phyloP scores from a whole-genome alignment of 106 monocot species.

The Dendrobium officinale region DNA sequence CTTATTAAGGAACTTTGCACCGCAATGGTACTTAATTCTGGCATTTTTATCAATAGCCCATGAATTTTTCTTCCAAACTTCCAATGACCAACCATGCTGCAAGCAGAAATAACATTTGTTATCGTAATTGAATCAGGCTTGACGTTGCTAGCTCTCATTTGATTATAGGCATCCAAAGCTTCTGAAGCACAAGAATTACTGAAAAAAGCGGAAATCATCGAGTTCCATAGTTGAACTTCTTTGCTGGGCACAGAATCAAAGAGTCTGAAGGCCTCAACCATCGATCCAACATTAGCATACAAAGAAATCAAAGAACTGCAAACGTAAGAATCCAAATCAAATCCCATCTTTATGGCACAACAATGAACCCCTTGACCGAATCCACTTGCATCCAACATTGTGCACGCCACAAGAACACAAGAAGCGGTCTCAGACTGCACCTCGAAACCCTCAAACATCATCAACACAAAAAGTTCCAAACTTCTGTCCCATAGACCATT shows the following conservation, averaged over 20 bases:
- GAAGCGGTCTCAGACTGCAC: constrained; percentile 14
- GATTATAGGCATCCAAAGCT: constrained; percentile 20
- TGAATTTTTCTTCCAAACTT: constrained; percentile 32
- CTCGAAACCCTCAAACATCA: constrained; percentile 11
- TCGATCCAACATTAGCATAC: constrained; percentile 15
- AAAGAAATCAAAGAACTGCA: constrained; percentile 23
- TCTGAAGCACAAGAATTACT: constrained; percentile 5
- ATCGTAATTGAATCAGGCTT: constrained; percentile 30
- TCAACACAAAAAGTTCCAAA: constrained; percentile 27
- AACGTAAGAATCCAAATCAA: constrained; percentile 26
- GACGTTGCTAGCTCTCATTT: constrained; percentile 11
- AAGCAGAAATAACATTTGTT: constrained; percentile 31
- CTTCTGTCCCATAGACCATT: constrained; percentile 27
- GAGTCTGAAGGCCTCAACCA: constrained; percentile 16
- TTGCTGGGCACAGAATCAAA: constrained; percentile 9
- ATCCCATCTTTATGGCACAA: constrained; percentile 23
- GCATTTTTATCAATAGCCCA: constrained; percentile 33
- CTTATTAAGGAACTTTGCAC: constrained; percentile 31
- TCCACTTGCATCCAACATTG: neutral
- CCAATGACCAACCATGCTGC: constrained; percentile 1
- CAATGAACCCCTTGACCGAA: constrained; percentile 37
- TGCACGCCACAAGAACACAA: constrained; percentile 22
- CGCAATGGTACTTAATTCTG: constrained; percentile 1
- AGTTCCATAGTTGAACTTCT: constrained; percentile 34
- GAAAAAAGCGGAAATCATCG: constrained; percentile 31